A percentile compares a stretch with the other conserved stretches of the same genome.
These are phyloP conservation scores for Ehretia macrophylla DNA, from an alignment of 257 asterid genomes.

Conservation along the genomic window DNA sequence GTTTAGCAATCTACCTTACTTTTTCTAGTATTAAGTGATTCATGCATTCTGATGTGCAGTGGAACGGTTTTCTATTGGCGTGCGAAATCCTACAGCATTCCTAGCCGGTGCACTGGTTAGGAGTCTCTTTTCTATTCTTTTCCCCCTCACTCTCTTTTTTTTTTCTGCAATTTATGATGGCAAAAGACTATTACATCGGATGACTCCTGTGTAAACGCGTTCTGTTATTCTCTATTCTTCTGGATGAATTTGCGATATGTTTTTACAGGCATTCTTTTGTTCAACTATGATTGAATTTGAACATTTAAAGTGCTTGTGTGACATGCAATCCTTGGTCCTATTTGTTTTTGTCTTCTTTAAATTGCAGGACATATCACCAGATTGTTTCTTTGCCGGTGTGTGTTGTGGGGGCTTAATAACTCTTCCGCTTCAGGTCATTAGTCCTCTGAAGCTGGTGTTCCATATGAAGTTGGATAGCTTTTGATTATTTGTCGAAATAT, in stretches of 20 bases:
- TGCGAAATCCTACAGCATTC: slow-evolving; percentile 87
- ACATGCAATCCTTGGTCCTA: no score
- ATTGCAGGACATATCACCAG: slow-evolving; percentile 70
- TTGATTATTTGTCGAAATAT: slow-evolving; percentile 19
- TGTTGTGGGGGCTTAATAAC: slow-evolving; percentile 89
- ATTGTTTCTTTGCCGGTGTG: slow-evolving; percentile 86
- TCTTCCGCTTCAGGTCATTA: slow-evolving; percentile 70
- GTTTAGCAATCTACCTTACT: neutral
- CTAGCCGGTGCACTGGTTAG: slow-evolving; percentile 88
- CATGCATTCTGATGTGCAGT: slow-evolving; percentile 45
- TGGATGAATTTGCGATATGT: no score
- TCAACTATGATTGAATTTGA: no score
- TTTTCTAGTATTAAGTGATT: slow-evolving; percentile 12
- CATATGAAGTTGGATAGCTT: slow-evolving; percentile 3
- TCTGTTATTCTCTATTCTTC: no score
- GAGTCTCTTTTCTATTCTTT: slow-evolving; percentile 13
- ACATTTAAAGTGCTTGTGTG: no score
- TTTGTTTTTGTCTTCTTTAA: neutral
- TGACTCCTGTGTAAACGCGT: neutral
- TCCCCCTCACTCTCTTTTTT: neutral
- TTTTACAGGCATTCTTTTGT: no score
- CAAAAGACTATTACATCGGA: neutral
- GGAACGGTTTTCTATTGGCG: slow-evolving; percentile 84
- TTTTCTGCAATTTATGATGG: slow-evolving; percentile 2
- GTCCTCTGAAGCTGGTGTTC: no score